phyloP scores from a whole-genome alignment of 345 rosid species.

The Brassica napus region Da-Ae NC_063448.1:44405001-44405500 shows the following conservation, averaged over 20 bases:
- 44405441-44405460: constrained; percentile 67
- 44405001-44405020: constrained; percentile 94
- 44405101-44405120: constrained; percentile 91
- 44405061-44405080: constrained; percentile 95
- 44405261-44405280: constrained; percentile 22
- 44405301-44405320: not conserved
- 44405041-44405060: constrained; percentile 92
- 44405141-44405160: constrained; percentile 96
- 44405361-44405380: constrained; percentile 98
- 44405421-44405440: constrained; percentile 94
- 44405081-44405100: constrained; percentile 98
- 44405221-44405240: constrained; percentile 78
- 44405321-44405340: constrained; percentile 58
- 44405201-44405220: constrained; percentile 84
- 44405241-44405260: constrained; percentile 77
- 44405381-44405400: constrained; percentile 85
- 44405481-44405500: not conserved
- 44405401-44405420: constrained; percentile 84
- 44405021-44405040: constrained; percentile 98
- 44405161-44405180: constrained; percentile 96
- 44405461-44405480: constrained; percentile 32
- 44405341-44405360: constrained; percentile 97
- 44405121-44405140: constrained; percentile 98
- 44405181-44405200: constrained; percentile 97
- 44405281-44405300: constrained; percentile 1